These are phyloP conservation scores for Pyricularia grisea DNA, from an alignment of 2,329 filamentous ascomycete genomes.

Conservation along the genomic window DNA sequence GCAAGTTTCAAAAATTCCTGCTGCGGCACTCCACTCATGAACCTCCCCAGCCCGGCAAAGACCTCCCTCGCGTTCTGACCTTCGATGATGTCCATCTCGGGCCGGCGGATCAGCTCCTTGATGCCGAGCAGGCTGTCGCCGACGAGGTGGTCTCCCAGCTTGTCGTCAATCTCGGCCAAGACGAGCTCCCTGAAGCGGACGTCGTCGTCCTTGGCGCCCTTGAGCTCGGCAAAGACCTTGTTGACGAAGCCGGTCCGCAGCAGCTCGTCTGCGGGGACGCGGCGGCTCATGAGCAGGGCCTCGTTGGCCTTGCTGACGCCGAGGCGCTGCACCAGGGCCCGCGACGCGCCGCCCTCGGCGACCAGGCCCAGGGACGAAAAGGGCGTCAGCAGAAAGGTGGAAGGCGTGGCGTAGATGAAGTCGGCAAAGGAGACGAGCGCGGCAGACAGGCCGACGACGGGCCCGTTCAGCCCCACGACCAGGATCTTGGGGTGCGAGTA, in stretches of 20 bases:
- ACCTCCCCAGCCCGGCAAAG: constrained; percentile 65
- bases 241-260: constrained; percentile 76
- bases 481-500: constrained; percentile 93
- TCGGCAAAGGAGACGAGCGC: constrained; percentile 77
- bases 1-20: constrained; percentile 82
- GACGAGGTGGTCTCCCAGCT: constrained; percentile 70
- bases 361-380: constrained; percentile 87
- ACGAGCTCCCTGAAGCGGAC: constrained; percentile 64
- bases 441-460: constrained; percentile 79
- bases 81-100: constrained; percentile 48
- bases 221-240: constrained; percentile 56
- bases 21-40: constrained; percentile 73
- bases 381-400: constrained; percentile 80
- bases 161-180: constrained; percentile 69
- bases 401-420: constrained; percentile 81
- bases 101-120: constrained; percentile 71
- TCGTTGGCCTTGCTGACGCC: constrained; percentile 81
- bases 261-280: constrained; percentile 65
- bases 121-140: constrained; percentile 72
- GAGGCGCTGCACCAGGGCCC: constrained; percentile 69
- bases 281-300: constrained; percentile 82
- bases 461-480: constrained; percentile 83
- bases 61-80: constrained; percentile 9
- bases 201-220: constrained; percentile 50
- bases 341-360: constrained; percentile 73